A percentile compares a stretch with the other conserved stretches of the same genome.
Conservation (phyloP, 108 stramenopile species). For the Poteriospumella lacustris region DNA sequence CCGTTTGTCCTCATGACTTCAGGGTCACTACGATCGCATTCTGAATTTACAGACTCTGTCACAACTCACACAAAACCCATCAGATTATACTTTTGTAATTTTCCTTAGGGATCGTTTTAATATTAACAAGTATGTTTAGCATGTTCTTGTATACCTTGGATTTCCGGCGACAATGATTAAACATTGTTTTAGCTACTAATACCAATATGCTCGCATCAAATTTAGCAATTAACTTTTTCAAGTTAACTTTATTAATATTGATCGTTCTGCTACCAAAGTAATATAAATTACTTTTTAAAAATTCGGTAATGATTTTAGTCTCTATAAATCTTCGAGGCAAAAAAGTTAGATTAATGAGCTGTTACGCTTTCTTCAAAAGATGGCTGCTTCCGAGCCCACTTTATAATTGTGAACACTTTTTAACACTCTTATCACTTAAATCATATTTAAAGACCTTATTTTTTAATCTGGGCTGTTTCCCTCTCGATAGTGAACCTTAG, state of each 20-base stretch:
- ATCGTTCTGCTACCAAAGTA: slow-evolving; percentile 15
- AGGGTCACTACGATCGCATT: neutral
- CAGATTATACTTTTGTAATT: slow-evolving; percentile 24
- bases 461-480: slow-evolving; percentile 24
- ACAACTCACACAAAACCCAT: slow-evolving; percentile 18
- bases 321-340: slow-evolving; percentile 21
- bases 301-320: slow-evolving; percentile 21
- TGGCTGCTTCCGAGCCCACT: slow-evolving; percentile 53
- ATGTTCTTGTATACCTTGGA: slow-evolving; percentile 1
- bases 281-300: slow-evolving; percentile 4
- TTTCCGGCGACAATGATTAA: slow-evolving; percentile 26
- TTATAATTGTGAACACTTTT: slow-evolving; percentile 34
- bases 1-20: slow-evolving; percentile 4
- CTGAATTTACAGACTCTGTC: neutral
- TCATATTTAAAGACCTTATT: slow-evolving; percentile 24
- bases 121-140: neutral
- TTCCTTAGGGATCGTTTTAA: slow-evolving; percentile 23
- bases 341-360: slow-evolving; percentile 39
- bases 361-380: slow-evolving; percentile 49
- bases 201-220: slow-evolving; percentile 15
- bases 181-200: slow-evolving; percentile 25
- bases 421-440: slow-evolving; percentile 21
- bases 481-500: slow-evolving; percentile 18
- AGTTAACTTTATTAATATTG: slow-evolving; percentile 21
- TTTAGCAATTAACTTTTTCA: slow-evolving; percentile 11